These are phyloP conservation scores for Colletotrichum sp. DNA, from an alignment of 2,329 filamentous ascomycete genomes.

Conservation along the genomic window DNA sequence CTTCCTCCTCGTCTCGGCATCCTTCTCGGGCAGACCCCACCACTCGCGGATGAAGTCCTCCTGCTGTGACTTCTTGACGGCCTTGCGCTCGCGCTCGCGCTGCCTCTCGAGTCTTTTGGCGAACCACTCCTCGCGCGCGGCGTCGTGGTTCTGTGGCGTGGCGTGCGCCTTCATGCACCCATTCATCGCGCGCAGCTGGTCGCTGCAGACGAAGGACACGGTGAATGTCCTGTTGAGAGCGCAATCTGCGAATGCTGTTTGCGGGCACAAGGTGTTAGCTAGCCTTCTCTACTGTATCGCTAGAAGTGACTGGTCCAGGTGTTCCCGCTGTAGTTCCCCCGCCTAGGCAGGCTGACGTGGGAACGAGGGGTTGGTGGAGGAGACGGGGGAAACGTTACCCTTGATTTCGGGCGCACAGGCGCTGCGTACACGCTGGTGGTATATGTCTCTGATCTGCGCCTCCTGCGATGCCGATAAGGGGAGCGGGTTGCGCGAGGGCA, in stretches of 20 bases:
- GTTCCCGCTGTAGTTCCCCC: neutral
- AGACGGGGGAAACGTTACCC: constrained; percentile 49
- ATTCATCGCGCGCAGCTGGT: constrained; percentile 87
- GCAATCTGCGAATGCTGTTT: constrained; percentile 89
- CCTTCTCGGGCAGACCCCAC: constrained; percentile 68
- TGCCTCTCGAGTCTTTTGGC: constrained; percentile 74
- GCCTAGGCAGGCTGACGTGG: neutral
- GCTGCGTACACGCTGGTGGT: constrained; percentile 78
- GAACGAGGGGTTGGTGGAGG: neutral
- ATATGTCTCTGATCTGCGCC: constrained; percentile 80
- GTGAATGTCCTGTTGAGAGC: constrained; percentile 85
- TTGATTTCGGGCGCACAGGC: constrained; percentile 82
- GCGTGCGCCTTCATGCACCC: constrained; percentile 89
- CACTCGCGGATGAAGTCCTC: constrained; percentile 70
- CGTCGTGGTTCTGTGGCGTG: constrained; percentile 84
- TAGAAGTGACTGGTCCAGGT: neutral
- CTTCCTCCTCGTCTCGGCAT: constrained; percentile 52
- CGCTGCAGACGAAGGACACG: constrained; percentile 85
- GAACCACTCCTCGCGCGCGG: constrained; percentile 94
- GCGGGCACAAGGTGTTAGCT: neutral
- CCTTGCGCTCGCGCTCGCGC: constrained; percentile 68
- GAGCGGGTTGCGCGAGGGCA: constrained; percentile 77
- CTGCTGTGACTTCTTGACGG: constrained; percentile 64
- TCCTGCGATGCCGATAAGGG: constrained; percentile 85
- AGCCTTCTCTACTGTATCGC: neutral